A percentile compares a stretch with the other conserved stretches of the same genome.
phyloP scores from a whole-genome alignment of 495 filamentous ascomycete species.

The Aspergillus steynii region DNA sequence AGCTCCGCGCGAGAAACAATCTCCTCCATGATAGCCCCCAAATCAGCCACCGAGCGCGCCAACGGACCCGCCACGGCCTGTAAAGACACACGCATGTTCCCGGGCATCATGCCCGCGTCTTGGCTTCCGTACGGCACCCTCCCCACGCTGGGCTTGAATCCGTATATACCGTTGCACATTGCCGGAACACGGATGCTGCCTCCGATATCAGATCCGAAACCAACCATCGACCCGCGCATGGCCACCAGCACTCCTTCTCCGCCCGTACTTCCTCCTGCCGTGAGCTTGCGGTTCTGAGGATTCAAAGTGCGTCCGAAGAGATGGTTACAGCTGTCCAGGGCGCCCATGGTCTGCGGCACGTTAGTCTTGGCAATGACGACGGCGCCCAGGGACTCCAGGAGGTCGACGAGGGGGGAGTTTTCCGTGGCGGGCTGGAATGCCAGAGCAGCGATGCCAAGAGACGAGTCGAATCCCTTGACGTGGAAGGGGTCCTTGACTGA shows the following conservation, averaged over 20 bases:
- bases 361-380: conserved; percentile 70
- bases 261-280: conserved; percentile 62
- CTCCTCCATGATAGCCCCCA: conserved; percentile 50
- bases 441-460: conserved; percentile 58
- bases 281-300: conserved; percentile 56
- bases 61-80: conserved; percentile 53
- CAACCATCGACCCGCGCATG: conserved; percentile 61
- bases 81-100: conserved; percentile 41
- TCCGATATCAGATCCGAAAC: conserved; percentile 68
- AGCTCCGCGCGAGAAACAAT: conserved; percentile 48
- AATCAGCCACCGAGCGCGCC: conserved; percentile 43
- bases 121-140: conserved; percentile 57
- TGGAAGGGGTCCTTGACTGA: conserved; percentile 68
- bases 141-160: conserved; percentile 58
- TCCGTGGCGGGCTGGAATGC: conserved; percentile 49
- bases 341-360: conserved; percentile 54
- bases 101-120: conserved; percentile 40
- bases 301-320: conserved; percentile 65
- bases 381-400: conserved; percentile 47
- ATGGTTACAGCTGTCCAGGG: conserved; percentile 41
- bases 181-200: conserved; percentile 63
- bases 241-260: conserved; percentile 68
- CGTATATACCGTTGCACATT: conserved; percentile 58
- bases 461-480: conserved; percentile 56
- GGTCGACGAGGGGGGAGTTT: conserved; percentile 43